These are phyloP conservation scores for Nemania diffusa DNA, from an alignment of 2,329 filamentous ascomycete genomes.

Conservation along the genomic window DNA sequence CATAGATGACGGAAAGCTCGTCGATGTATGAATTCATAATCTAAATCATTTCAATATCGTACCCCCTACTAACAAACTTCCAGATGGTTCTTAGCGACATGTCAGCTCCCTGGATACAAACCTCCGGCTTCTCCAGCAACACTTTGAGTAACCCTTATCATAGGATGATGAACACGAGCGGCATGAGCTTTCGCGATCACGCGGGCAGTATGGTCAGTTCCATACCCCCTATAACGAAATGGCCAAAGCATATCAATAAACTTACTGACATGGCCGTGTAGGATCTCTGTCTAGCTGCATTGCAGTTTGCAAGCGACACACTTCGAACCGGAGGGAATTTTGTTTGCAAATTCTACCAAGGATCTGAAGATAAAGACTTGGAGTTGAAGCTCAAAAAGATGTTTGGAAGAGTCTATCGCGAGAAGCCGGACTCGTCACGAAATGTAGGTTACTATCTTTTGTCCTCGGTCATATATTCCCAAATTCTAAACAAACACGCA, in stretches of 20 bases:
- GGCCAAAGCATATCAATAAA: not conserved
- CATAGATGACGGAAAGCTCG: slow-evolving; percentile 65
- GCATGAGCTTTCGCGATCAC: slow-evolving; percentile 86
- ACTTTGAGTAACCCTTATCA: slow-evolving; percentile 94
- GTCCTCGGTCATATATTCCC: not conserved
- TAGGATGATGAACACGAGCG: slow-evolving; percentile 99
- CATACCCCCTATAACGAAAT: not conserved
- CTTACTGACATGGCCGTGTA: slow-evolving; percentile 52
- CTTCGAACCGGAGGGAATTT: slow-evolving; percentile 87
- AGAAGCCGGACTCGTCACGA: slow-evolving; percentile 92
- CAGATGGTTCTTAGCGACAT: slow-evolving; percentile 96
- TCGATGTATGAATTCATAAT: slow-evolving; percentile 66
- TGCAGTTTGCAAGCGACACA: slow-evolving; percentile 86
- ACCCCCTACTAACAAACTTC: slow-evolving; percentile 28
- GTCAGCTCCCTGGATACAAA: slow-evolving; percentile 95
- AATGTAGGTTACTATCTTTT: slow-evolving; percentile 66
- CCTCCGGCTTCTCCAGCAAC: slow-evolving; percentile 80
- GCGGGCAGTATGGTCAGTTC: slow-evolving; percentile 87
- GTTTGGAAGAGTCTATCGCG: slow-evolving; percentile 82
- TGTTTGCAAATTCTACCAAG: slow-evolving; percentile 97
- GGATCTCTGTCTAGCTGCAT: slow-evolving; percentile 89
- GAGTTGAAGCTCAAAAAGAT: slow-evolving; percentile 79
- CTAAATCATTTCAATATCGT: not conserved
- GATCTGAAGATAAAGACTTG: slow-evolving; percentile 82
- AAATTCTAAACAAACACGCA: slow-evolving; percentile 50